phyloP scores from a whole-genome alignment of 257 asterid genomes.

The Penstemon barbatus region DNA sequence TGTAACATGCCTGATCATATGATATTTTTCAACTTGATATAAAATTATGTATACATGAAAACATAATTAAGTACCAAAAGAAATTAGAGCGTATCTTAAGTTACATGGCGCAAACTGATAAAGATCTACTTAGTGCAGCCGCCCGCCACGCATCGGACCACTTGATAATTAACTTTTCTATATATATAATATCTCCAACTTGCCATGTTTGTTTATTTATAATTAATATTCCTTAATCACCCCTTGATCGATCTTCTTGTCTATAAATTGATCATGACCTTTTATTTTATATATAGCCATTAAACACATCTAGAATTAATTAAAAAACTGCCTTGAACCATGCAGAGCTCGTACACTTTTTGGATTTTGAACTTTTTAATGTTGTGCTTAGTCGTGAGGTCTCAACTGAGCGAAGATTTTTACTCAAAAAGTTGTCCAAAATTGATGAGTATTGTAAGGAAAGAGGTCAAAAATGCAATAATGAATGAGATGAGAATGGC shows the following conservation, averaged over 20 bases:
- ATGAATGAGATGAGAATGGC: slow-evolving; percentile 81
- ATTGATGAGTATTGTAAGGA: slow-evolving; percentile 48
- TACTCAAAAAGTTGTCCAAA: slow-evolving; percentile 60
- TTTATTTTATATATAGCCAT: background rate
- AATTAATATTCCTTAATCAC: slow-evolving; percentile 23
- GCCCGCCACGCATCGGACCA: slow-evolving; percentile 36
- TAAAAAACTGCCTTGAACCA: slow-evolving; percentile 3
- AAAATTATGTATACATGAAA: no score
- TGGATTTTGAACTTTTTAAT: slow-evolving; percentile 30
- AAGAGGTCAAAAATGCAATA: slow-evolving; percentile 57
- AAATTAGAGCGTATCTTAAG: no score
- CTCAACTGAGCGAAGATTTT: slow-evolving; percentile 54
- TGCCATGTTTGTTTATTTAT: slow-evolving; percentile 20
- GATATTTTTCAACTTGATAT: no score
- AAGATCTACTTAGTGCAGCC: no score
- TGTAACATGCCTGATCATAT: no score
- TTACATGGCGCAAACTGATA: no score
- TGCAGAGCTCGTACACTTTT: slow-evolving; percentile 32
- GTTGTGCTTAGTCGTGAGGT: slow-evolving; percentile 44
- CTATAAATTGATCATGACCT: slow-evolving; percentile 31
- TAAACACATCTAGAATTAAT: background rate
- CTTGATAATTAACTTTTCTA: slow-evolving; percentile 14
- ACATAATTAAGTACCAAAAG: no score
- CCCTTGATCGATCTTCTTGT: slow-evolving; percentile 14
- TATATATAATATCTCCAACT: slow-evolving; percentile 2